Evolutionary conservation across 176 grass and related monocot genomes (phyloP).

Genomic region (Oryza rufipogon): DNA sequence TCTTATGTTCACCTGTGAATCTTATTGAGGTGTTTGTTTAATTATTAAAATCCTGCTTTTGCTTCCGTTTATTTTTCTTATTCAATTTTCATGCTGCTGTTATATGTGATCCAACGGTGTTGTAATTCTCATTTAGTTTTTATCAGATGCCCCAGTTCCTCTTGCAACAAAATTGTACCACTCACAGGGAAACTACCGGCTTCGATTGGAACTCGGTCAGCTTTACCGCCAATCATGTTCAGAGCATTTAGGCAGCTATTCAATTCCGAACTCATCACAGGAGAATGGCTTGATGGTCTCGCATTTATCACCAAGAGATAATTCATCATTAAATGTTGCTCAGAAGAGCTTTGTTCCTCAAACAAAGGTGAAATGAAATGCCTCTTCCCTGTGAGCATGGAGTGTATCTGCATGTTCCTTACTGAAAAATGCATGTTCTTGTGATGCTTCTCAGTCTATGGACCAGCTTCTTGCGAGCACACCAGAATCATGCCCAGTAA

Average conservation of each 20-base stretch:
- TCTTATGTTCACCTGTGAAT: neutral
- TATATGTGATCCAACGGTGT: constrained; percentile 23
- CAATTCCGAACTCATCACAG: constrained; percentile 31
- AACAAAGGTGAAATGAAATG: constrained; percentile 45
- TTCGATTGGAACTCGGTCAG: constrained; percentile 63
- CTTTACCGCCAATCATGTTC: constrained; percentile 56
- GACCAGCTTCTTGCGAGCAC: constrained; percentile 38
- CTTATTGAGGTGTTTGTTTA: neutral
- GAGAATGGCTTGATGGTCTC: constrained; percentile 44
- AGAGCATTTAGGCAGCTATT: constrained; percentile 35
- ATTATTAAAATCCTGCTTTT: neutral
- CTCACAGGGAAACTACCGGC: constrained; percentile 56
- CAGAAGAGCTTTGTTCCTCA: constrained; percentile 39
- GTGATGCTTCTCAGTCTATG: constrained; percentile 26
- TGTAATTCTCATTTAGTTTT: constrained; percentile 40
- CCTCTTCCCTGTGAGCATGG: neutral
- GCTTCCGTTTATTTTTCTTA: neutral
- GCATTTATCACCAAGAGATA: constrained; percentile 17
- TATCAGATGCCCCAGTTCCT: constrained; percentile 62
- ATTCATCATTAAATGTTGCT: constrained; percentile 35
- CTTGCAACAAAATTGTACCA: constrained; percentile 86
- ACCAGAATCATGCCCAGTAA: constrained; percentile 25
- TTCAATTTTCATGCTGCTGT: constrained; percentile 6
- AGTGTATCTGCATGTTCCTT: constrained; percentile 33
- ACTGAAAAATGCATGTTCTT: constrained; percentile 28